Conservation (phyloP, 1,284 basidiomycete genomes). For the Phylloboletellus chloephorus region DNA sequence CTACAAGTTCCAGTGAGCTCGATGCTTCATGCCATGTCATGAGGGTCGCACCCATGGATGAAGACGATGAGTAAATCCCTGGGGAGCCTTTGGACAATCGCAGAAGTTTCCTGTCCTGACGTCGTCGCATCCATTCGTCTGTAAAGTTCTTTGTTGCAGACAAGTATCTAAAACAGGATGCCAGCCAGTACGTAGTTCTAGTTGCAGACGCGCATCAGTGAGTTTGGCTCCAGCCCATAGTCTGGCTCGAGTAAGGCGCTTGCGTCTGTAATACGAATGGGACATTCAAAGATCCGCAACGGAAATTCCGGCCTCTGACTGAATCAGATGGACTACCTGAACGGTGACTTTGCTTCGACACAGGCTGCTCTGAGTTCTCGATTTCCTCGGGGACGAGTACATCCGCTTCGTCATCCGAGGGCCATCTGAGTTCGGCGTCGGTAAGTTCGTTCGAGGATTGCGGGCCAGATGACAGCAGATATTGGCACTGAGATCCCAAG, state of each 20-base stretch:
- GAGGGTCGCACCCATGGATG: conserved; percentile 55
- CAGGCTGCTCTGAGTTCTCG: not conserved
- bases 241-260: conserved; percentile 47
- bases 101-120: conserved; percentile 4
- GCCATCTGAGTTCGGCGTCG: conserved; percentile 28
- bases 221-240: conserved; percentile 16
- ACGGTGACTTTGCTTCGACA: not conserved
- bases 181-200: not conserved
- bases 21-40: not conserved
- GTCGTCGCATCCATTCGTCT: conserved; percentile 13
- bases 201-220: conserved; percentile 6
- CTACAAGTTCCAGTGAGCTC: conserved; percentile 28
- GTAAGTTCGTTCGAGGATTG: conserved; percentile 7
- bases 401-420: conserved; percentile 21
- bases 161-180: conserved; percentile 17
- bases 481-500: conserved; percentile 3
- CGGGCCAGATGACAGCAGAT: not conserved
- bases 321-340: conserved; percentile 3
- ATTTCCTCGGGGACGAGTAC: not conserved
- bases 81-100: conserved; percentile 16
- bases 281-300: conserved; percentile 22
- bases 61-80: conserved; percentile 51
- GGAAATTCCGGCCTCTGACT: conserved; percentile 17
- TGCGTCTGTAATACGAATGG: conserved; percentile 42
- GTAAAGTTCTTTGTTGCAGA: conserved; percentile 3